Base-by-base conservation (phyloP, 2,329 filamentous ascomycete species). In the Westerdykella aurantiaca region DNA sequence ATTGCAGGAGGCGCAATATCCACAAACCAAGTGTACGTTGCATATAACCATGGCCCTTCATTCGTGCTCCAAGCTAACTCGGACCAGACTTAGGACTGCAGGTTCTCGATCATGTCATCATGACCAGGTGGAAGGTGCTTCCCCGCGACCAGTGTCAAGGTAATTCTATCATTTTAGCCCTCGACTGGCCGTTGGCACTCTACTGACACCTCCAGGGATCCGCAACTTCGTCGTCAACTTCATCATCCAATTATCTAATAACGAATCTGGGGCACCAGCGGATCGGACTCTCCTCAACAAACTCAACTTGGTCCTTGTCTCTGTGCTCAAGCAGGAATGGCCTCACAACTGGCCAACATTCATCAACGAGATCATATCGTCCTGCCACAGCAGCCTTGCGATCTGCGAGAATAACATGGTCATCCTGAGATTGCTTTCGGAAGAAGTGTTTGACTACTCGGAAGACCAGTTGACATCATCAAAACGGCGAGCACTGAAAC, bases 381-480 rank as follows among this genome's bases (percentile, higher is more conserved):
- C 93, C 44, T 97, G 90, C 72, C 90, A 95, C 67, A 91, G 88
- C 56, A 96, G 86, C 70, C 76, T 98, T 42, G 93, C 91, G 31
- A 94, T 98, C 59, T 98, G 94, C 79, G 93, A 98, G 74, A 98
- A 98, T 76, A 98, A 98, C 77, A 98, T 98, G 93, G 89, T 88
- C 52, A 97, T 98, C 58, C 80, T 98, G 56, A 85, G 93, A 47
- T 75, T 98, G 58, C 79, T 98, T 37, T 98, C 93, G 6, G 93
- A 98, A 69, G 93, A 98, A 69, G 91, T 98, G 31, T 98, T 98
- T 64, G 93, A 98, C 73, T 98, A 94, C 70, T 98, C 93, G 1
- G 88, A 91, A 52, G 93, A 98, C 64, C 88, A 96, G 68, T 96
- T 98, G 91, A 98, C 93, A n/a, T 96, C 91, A 31, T 81, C 86